A percentile compares a stretch with the other conserved stretches of the same genome.
phyloP scores from a whole-genome alignment of 192 early-diverging fungal genomes.

The Backusella parvicylindrica region DNA sequence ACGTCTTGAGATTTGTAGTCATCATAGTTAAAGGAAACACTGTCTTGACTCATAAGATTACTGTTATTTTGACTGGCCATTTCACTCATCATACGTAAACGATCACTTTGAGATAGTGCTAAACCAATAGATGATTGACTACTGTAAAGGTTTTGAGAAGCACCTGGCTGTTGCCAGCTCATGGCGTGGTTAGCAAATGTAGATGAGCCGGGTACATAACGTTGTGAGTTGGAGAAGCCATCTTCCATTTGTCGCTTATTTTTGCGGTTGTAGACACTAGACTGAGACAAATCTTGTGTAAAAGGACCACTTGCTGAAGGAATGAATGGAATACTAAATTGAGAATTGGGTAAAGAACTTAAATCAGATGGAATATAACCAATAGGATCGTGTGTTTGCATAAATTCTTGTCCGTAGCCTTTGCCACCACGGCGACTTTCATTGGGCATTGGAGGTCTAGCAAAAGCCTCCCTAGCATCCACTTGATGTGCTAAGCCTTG shows the following conservation, averaged over 20 bases:
- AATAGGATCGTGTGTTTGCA: constrained; percentile 47
- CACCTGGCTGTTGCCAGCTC: constrained; percentile 19
- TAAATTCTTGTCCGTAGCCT: constrained; percentile 46
- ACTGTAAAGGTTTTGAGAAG: constrained; percentile 54
- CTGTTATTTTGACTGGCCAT: constrained; percentile 32
- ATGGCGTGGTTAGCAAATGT: constrained; percentile 32
- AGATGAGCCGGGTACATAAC: constrained; percentile 32
- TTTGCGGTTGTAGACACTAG: constrained; percentile 49
- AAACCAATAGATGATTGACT: constrained; percentile 54
- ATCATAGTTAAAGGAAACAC: constrained; percentile 42
- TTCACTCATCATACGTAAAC: constrained; percentile 46
- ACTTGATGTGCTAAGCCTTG: constrained; percentile 56
- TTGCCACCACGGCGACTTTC: constrained; percentile 47
- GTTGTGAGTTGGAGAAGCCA: constrained; percentile 2
- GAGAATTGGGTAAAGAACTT: constrained; percentile 39
- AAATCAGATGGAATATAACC: constrained; percentile 49
- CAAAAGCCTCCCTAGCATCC: constrained; percentile 59
- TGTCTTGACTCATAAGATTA: constrained; percentile 52
- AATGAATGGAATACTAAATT: constrained; percentile 48
- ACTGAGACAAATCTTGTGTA: constrained; percentile 59
- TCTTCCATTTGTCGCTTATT: constrained; percentile 20
- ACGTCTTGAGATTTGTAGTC: constrained; percentile 61
- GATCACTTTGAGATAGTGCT: constrained; percentile 54
- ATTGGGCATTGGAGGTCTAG: constrained; percentile 45
- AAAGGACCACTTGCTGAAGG: constrained; percentile 56